Conservation (phyloP, 768 basidiomycete genomes). For the Macrocybe gigantea region DNA sequence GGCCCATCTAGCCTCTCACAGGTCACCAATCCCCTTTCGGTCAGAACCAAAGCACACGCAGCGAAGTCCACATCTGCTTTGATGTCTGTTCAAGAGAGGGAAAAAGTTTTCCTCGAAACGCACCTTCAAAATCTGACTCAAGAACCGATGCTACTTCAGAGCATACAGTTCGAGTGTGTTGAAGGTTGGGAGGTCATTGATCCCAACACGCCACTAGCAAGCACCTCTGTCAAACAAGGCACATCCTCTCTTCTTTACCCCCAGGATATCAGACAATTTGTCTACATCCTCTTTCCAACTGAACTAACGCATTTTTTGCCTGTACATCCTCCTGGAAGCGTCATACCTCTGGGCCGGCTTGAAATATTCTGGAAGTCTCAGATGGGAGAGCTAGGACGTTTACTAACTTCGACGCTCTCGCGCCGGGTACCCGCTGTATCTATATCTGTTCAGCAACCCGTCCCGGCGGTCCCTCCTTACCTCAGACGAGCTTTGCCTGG, state of each 20-base stretch:
- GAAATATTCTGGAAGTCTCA: constrained; percentile 87
- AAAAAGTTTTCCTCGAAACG: constrained; percentile 87
- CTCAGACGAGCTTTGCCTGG: constrained; percentile 51
- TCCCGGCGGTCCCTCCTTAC: constrained; percentile 72
- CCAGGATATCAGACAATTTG: constrained; percentile 81
- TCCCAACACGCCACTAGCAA: constrained; percentile 35
- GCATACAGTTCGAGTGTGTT: constrained; percentile 72
- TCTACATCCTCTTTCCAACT: constrained; percentile 71
- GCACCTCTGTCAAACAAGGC: constrained; percentile 15
- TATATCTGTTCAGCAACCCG: constrained; percentile 38
- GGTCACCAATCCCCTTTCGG: constrained; percentile 93
- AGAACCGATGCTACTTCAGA: constrained; percentile 72
- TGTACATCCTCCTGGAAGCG: constrained; percentile 55
- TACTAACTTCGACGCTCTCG: constrained; percentile 86
- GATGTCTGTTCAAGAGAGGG: constrained; percentile 57
- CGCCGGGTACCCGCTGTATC: constrained; percentile 63
- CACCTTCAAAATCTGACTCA: constrained; percentile 87
- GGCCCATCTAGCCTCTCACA: constrained; percentile 20
- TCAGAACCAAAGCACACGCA: constrained; percentile 89
- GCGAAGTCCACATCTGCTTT: constrained; percentile 70
- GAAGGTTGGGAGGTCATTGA: constrained; percentile 62
- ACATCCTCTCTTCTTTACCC: constrained; percentile 69
- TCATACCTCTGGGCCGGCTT: constrained; percentile 78
- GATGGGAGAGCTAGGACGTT: constrained; percentile 79
- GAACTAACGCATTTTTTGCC: constrained; percentile 36